Evolutionary conservation across 805 yeast genomes (phyloP), one percentile per base, ranked within the genome.

Genomic region (Gaillardinia entomophila): DNA sequence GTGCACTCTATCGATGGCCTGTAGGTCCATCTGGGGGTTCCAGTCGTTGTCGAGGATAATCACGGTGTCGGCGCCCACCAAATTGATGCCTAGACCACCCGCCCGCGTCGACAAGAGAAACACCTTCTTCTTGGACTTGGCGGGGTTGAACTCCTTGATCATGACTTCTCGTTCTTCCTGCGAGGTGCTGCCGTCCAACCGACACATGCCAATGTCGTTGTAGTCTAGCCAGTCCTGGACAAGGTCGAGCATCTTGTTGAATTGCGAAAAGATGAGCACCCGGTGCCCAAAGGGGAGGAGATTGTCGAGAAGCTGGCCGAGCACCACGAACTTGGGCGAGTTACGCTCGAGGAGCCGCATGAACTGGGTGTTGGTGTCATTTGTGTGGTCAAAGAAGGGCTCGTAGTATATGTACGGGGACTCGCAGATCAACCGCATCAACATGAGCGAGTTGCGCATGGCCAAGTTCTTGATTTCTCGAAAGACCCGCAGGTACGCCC

Each of bases 1-100:
- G 53, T 90, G 97, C 10, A 84, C 94, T 34, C 98, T 69, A 48
- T 89, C 97, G 77, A 90, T 90, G 0, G 97, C 97, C 54, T 90
- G 98, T 31, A 88, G 62, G 57, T 90, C 97, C 40, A 87, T 94
- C 51, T 90, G 97, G 0, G 97, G 98, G 49, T 90, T 90, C 96
- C 97, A 90, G 51, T 90, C 98, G 35, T 87, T 82, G 49, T 90
- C 98, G 51, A 86, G 88, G 8, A 90, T 48, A 3, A 90, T 75
- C 1, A 92, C 97, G 2, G 95, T 80, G 42, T 92, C 97, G 0
- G 97, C 96, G 0, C 82, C 77, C 0, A 81, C 75, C 34, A 90
- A 64, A 49, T 90, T 90, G 27, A 90, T 76, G 4, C 98, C 98
- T 20, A 90, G 69, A 0, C 97, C 97, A 7, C 97, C 98, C 1